phyloP scores from a whole-genome alignment of 1,139 yeast species.

The Insectozyma bohioensis region DNA sequence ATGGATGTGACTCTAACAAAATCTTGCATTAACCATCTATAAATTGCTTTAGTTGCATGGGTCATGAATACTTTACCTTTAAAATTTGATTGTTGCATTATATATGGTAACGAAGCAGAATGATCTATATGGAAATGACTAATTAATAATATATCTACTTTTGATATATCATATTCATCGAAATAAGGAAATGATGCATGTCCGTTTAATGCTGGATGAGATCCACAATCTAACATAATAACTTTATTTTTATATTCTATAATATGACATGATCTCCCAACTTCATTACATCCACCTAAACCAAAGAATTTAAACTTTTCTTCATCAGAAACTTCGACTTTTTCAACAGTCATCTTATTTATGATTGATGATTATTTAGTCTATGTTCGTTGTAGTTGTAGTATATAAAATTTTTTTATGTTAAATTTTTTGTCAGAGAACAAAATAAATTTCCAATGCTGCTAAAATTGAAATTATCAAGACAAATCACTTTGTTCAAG shows the following conservation, averaged over 20 bases:
- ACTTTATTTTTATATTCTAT: conserved; percentile 91
- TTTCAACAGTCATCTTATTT: conserved; percentile 12
- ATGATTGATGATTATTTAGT: background rate
- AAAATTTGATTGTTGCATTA: conserved; percentile 94
- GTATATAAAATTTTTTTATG: conserved; percentile 4
- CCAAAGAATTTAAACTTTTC: conserved; percentile 69
- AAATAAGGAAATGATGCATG: conserved; percentile 89
- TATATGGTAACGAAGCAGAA: conserved; percentile 96
- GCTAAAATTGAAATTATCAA: too few species aligned
- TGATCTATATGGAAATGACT: conserved; percentile 97
- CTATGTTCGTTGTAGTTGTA: too few species aligned
- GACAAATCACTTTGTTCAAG: too few species aligned
- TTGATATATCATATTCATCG: conserved; percentile 89
- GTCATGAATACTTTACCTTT: conserved; percentile 98
- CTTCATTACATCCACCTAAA: conserved; percentile 99
- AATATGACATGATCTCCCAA: conserved; percentile 94
- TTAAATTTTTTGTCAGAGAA: background rate
- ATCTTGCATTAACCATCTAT: conserved; percentile 91
- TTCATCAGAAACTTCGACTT: conserved; percentile 27
- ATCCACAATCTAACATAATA: conserved; percentile 98
- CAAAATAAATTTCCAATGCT: too few species aligned
- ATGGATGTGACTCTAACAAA: conserved; percentile 88
- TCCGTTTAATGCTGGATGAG: conserved; percentile 94
- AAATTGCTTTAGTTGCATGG: conserved; percentile 97
- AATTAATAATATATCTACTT: conserved; percentile 80